Conservation (phyloP, 352 stramenopile species). For the Phytophthora pisi region DNA sequence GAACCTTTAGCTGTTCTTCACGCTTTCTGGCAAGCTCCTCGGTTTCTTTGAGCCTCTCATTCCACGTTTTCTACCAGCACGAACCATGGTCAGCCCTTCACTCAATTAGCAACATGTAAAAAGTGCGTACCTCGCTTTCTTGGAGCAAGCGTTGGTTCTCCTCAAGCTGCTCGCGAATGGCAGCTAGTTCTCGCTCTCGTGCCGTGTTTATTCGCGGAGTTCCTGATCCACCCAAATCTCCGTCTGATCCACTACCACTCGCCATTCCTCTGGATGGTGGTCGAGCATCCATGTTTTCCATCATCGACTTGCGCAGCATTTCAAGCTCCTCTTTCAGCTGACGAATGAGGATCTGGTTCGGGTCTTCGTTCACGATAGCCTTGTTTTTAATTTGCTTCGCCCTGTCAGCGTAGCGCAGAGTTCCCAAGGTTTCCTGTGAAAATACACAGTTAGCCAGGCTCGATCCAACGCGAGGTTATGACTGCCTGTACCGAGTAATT, state of each 20-base stretch:
- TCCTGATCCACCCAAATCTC: conserved; percentile 26
- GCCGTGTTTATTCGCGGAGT: conserved; percentile 43
- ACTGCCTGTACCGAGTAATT: conserved; percentile 77
- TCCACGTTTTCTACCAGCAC: conserved; percentile 73
- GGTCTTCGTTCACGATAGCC: conserved; percentile 92
- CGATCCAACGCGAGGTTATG: no score
- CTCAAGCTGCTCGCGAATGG: conserved; percentile 77
- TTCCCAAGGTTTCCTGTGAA: conserved; percentile 88
- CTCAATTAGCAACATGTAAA: not conserved
- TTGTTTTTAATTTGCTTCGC: conserved; percentile 95
- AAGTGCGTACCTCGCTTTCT: conserved; percentile 67
- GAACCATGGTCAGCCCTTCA: not conserved
- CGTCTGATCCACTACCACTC: conserved; percentile 19
- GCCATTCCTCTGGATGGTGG: conserved; percentile 53
- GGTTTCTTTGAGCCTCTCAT: conserved; percentile 76
- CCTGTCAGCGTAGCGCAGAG: conserved; percentile 89
- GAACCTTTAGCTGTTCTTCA: conserved; percentile 77
- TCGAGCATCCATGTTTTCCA: conserved; percentile 62
- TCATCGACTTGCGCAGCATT: conserved; percentile 67
- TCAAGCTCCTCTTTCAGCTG: conserved; percentile 86
- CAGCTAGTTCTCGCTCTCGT: conserved; percentile 60
- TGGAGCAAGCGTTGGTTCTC: conserved; percentile 75
- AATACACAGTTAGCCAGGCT: conserved; percentile 1
- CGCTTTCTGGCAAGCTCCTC: conserved; percentile 83
- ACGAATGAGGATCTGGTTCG: conserved; percentile 87